Base-by-base conservation (phyloP, 768 basidiomycete species). In the Rhizopogon rudus region DNA sequence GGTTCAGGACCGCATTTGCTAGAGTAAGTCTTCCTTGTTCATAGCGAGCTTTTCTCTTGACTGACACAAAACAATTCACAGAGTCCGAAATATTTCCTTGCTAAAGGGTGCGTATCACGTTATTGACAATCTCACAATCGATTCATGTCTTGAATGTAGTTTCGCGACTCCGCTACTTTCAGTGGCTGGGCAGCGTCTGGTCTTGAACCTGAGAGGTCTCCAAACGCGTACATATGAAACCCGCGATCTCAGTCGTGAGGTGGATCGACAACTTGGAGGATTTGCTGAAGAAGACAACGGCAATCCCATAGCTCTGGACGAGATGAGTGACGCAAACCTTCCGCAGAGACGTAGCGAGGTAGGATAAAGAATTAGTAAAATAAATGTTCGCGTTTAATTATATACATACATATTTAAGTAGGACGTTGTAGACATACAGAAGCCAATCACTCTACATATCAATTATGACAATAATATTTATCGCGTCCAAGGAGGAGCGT, bases 151-250 rank as follows among this genome's bases (percentile, higher is more conserved):
- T 33, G 14, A 5, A 17, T 33, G n/a, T 43, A 61, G 60, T 10
- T 46, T 59, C 13, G 48, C 53, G 7, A n/a, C 54, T 31, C 58
- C 58, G n/a, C 6, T 61, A 17, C 44, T 60, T 62, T 70, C 20
- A 42, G 49, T 55, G 53, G 54, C 56, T 46, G 67, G 53, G 49
- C 68, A 56, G 55, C 69, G 60, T 44, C 65, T 61, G 51, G 63
- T 60, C 35, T 55, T 61, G 53, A 67, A 61, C 53, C 60, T 61
- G 14, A 55, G 52, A 12, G 28, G 40, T 58, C 59, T 63, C 3
- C 54, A 46, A 20, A 14, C 25, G 17, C 50, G 5, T 1, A 46
- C 44, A 0, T 50, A 61, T 31, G 40, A 54, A 40, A 64, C 51
- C 2, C 40, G 40, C 45, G 51, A 67, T 10, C 2, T 66, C 20